phyloP scores from a whole-genome alignment of 106 monocot genomes.

The Dactylorhiza incarnata region DNA sequence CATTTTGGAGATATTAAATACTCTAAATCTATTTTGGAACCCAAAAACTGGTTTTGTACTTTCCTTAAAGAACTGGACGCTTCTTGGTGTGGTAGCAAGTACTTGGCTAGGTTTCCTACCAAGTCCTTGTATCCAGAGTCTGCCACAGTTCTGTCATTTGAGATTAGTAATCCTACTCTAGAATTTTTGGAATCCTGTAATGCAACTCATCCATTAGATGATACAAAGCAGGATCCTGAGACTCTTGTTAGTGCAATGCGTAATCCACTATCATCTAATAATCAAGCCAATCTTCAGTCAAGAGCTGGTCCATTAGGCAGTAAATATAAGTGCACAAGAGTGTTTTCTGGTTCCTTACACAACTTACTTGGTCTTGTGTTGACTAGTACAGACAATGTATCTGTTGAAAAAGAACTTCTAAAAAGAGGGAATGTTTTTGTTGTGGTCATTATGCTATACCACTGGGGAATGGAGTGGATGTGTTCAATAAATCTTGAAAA shows the following conservation, averaged over 20 bases:
- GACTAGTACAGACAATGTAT: constrained; percentile 18
- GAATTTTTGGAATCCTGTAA: constrained; percentile 37
- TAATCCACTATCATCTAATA: constrained; percentile 8
- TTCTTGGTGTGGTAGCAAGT: constrained; percentile 30
- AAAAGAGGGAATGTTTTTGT: constrained; percentile 23
- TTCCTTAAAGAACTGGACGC: constrained; percentile 39
- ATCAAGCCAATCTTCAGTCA: not conserved
- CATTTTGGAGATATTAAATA: constrained; percentile 7
- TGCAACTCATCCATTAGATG: constrained; percentile 2
- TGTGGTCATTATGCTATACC: constrained; percentile 45
- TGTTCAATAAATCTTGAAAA: constrained; percentile 46
- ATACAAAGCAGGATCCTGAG: constrained; percentile 10
- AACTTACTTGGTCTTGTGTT: constrained; percentile 61
- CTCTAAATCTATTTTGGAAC: constrained; percentile 5
- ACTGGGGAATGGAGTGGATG: constrained; percentile 79
- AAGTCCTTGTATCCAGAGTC: constrained; percentile 46
- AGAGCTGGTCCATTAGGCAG: constrained; percentile 7
- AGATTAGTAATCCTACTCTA: constrained; percentile 37
- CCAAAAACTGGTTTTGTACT: constrained; percentile 37
- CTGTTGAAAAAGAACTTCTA: constrained; percentile 3
- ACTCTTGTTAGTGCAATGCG: not conserved
- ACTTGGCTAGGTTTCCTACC: constrained; percentile 43
- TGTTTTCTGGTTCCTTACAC: constrained; percentile 57
- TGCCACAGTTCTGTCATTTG: constrained; percentile 69
- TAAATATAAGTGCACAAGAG: constrained; percentile 30